Conservation (phyloP, 148 eudicot genomes). For the Rheum nobile region DNA sequence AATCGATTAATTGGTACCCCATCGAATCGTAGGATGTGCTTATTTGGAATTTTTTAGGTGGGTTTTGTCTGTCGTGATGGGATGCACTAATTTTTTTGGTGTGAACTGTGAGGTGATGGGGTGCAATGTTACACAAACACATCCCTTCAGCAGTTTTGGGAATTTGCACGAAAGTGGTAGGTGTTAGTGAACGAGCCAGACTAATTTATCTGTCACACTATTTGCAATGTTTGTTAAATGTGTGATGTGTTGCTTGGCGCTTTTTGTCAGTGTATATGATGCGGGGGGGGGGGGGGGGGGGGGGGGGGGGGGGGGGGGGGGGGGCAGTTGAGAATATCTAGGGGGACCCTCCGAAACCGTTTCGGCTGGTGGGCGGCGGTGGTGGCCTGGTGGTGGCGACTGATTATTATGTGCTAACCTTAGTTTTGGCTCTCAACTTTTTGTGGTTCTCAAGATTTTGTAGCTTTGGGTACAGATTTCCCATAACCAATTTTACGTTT, state of each 20-base stretch:
- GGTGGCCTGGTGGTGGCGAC: not conserved
- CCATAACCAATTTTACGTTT: not conserved
- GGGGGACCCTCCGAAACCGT: not conserved
- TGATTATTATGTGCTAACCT: not conserved
- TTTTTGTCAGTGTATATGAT: not conserved
- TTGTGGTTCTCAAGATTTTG: not conserved
- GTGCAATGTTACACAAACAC: too few relatives aligned
- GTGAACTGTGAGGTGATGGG: too few relatives aligned
- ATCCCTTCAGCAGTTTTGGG: too few relatives aligned
- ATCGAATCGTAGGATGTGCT: too few relatives aligned
- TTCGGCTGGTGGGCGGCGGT: not conserved
- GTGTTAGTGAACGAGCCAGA: too few relatives aligned
- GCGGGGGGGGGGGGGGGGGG: too few relatives aligned
- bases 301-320: too few relatives aligned
- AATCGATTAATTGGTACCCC: not conserved
- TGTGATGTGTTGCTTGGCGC: not conserved
- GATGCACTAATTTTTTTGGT: too few relatives aligned
- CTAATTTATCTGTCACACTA: not conserved
- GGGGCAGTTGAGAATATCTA: not conserved
- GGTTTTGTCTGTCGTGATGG: too few relatives aligned
- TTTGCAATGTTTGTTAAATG: not conserved
- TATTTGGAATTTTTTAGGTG: too few relatives aligned
- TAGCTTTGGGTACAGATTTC: not conserved
- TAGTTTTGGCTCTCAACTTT: not conserved
- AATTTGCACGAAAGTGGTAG: too few relatives aligned